Conservation (phyloP, 1,284 basidiomycete species). For the Malassezia globosa region DNA sequence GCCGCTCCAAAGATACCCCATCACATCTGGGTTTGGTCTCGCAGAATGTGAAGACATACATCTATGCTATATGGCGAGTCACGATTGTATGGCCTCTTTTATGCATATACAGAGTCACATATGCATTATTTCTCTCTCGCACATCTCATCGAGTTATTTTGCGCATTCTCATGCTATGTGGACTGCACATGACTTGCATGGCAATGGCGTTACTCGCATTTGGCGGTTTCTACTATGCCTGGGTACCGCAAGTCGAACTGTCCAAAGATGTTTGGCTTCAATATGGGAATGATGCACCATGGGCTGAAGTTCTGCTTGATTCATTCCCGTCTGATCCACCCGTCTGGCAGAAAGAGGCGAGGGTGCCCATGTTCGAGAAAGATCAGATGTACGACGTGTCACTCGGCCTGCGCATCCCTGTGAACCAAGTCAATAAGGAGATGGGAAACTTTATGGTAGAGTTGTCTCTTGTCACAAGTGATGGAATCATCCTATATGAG, state of each 20-base stretch:
- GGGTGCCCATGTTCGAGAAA: conserved; percentile 25
- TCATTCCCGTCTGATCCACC: conserved; percentile 10
- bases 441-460: conserved; percentile 42
- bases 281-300: conserved; percentile 11
- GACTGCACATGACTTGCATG: conserved; percentile 32
- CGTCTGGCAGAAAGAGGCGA: conserved; percentile 17
- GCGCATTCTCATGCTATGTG: conserved; percentile 30
- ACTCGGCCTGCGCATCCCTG: conserved; percentile 36
- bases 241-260: conserved; percentile 38
- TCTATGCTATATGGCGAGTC: background rate
- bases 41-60: background rate
- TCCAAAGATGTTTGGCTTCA: conserved; percentile 37
- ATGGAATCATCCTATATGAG: conserved; percentile 2
- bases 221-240: conserved; percentile 41
- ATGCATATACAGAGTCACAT: background rate
- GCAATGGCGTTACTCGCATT: conserved; percentile 35
- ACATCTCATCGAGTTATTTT: conserved; percentile 39
- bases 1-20: background rate
- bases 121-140: conserved; percentile 29
- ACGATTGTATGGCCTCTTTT: background rate
- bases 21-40: background rate
- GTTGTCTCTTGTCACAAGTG: conserved; percentile 21
- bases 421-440: conserved; percentile 21
- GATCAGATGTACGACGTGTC: conserved; percentile 44
- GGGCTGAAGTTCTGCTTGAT: conserved; percentile 21